Percentiles rank a stretch among this genome's conserved stretches.
These are phyloP conservation scores for Solanum sitiens DNA, from an alignment of 257 asterid genomes.

Conservation along the genomic window DNA sequence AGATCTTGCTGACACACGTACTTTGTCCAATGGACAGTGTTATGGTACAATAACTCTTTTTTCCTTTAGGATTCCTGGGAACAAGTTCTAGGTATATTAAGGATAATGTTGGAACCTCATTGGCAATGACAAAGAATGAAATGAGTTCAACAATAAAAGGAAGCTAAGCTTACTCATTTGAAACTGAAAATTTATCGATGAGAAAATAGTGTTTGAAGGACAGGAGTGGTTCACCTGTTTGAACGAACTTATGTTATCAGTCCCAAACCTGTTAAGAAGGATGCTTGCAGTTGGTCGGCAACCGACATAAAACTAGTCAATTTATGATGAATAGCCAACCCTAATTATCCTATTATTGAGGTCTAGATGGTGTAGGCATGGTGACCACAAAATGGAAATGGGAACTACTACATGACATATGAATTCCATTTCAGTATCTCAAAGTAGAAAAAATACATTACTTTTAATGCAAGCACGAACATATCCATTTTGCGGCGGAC, in stretches of 20 bases:
- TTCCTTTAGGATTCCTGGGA: neutral
- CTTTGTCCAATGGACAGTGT: neutral
- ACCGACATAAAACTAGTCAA: neutral
- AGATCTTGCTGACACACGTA: neutral
- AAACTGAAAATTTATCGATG: neutral
- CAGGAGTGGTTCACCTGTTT: neutral
- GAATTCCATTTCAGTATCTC: neutral
- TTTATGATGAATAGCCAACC: neutral
- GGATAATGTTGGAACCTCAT: neutral
- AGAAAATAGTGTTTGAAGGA: neutral
- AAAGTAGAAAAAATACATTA: conserved; percentile 50
- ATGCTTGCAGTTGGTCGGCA: neutral
- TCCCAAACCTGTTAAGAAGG: neutral
- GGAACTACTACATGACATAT: neutral
- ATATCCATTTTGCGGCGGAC: conserved; percentile 72
- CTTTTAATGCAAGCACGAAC: conserved; percentile 87
- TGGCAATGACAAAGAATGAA: neutral
- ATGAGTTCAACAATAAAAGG: neutral
- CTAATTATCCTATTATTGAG: neutral
- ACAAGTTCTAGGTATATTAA: neutral
- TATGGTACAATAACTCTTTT: neutral
- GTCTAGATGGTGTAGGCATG: neutral
- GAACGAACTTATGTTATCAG: neutral
- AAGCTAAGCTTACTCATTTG: neutral
- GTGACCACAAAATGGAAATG: neutral